Percentiles rank a stretch among this genome's conserved stretches.
Evolutionary conservation across 306 rosid species (phyloP).

Genomic region (Begonia masoniana): DNA sequence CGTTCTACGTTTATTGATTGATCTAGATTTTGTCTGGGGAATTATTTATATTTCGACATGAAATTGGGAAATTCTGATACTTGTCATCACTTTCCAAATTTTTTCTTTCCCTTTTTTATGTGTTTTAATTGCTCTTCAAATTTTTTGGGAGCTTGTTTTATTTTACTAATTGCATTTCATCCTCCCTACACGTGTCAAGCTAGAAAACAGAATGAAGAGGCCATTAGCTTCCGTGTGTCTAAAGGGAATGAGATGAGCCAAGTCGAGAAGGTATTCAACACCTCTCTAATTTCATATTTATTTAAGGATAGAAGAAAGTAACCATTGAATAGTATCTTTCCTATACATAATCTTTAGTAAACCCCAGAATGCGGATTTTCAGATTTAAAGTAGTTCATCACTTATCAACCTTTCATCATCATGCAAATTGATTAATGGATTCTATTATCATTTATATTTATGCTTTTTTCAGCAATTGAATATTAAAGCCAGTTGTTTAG

Average conservation of each 20-base stretch:
- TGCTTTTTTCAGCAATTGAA: background rate
- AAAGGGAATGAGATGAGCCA: constrained; percentile 64
- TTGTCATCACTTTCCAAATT: too few relatives aligned
- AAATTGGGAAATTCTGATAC: too few relatives aligned
- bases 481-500: background rate
- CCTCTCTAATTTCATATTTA: constrained; percentile 5
- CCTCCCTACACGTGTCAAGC: constrained; percentile 8
- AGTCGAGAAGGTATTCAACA: constrained; percentile 57
- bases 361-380: too few relatives aligned
- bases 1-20: too few relatives aligned
- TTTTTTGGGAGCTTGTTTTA: too few relatives aligned
- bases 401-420: too few relatives aligned
- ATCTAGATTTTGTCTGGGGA: too few relatives aligned
- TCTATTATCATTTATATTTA: background rate
- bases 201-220: constrained; percentile 84
- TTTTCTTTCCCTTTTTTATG: too few relatives aligned
- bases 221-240: constrained; percentile 52
- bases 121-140: too few relatives aligned
- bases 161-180: background rate
- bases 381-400: too few relatives aligned
- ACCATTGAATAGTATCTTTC: background rate
- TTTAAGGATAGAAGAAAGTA: constrained; percentile 3
- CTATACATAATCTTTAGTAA: background rate
- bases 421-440: too few relatives aligned
- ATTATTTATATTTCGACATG: too few relatives aligned